Evolutionary conservation across 805 yeast genomes (phyloP), one percentile per base, ranked within the genome.

Genomic region (Candida ficus): DNA sequence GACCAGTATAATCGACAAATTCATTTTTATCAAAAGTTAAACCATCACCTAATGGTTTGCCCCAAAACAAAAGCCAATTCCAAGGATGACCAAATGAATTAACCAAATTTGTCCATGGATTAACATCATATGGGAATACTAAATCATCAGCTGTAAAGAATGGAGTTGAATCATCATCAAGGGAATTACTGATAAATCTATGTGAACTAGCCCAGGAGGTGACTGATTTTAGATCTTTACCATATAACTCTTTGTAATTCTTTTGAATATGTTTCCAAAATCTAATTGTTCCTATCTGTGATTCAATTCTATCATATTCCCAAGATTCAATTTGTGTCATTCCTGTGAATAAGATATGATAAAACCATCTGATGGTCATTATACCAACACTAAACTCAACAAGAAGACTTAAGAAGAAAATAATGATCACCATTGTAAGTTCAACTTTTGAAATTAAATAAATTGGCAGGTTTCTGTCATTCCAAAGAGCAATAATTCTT

Each of bases 261-360:
- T 53, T 53, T 41, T 68, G 62, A 21, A 76, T 68, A 50, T 62
- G 72, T 30, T 46, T 53, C 77, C 78, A 82, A 41, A 84, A 63
- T 35, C 73, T 62, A 33, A 71, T 77, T 2, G 74, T 70, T 38
- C 75, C 69, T 43, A 78, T 74, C 47, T 83, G 83, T 4, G 78
- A 65, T 38, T 78, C 88, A 2, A 87, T 68, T 49, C 98, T 71
- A 49, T 93, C 98, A 60, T 68, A 60, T 54, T 91, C 98, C 99
- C 99, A 91, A 3, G 73, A 67, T 63, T 91, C 99, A 39, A 91
- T 90, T 57, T 87, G 95, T 1, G 97, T 80, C 74, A 76, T 81
- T 20, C 96, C 96, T 22, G 68, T 62, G 37, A 75, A 57, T 1
- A 73, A 47, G 46, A 78, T 65, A 53, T 79, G 78, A 29, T 67